Evolutionary conservation across 768 basidiomycete species (phyloP).

Genomic region (Kwoniella dejecticola): DNA sequence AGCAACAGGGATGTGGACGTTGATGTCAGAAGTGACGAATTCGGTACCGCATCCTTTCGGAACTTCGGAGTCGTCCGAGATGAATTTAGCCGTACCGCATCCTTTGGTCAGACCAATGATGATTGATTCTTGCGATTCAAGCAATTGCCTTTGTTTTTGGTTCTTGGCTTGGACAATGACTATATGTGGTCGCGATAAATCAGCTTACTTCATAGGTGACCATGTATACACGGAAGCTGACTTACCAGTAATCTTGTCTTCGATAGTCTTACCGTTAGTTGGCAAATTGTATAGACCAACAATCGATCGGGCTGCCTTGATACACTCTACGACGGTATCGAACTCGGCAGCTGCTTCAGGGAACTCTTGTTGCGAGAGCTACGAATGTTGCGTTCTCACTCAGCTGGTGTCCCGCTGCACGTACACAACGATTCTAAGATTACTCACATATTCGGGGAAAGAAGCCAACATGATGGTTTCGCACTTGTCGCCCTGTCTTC

Average conservation of each 20-base stretch:
- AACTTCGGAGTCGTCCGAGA: slow-evolving; percentile 67
- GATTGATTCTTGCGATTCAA: slow-evolving; percentile 72
- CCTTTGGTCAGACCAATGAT: slow-evolving; percentile 85
- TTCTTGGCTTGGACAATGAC: slow-evolving; percentile 76
- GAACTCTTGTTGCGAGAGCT: slow-evolving; percentile 58
- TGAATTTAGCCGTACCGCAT: slow-evolving; percentile 72
- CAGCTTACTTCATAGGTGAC: neutral
- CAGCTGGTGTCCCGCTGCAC: too few species aligned
- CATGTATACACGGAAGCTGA: neutral
- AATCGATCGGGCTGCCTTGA: slow-evolving; percentile 78
- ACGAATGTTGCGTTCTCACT: too few species aligned
- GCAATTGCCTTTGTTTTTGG: slow-evolving; percentile 66
- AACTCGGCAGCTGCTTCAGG: slow-evolving; percentile 79
- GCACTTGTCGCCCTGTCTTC: slow-evolving; percentile 76
- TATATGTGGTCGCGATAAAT: slow-evolving; percentile 46
- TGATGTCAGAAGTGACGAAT: slow-evolving; percentile 72
- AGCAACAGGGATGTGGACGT: slow-evolving; percentile 80
- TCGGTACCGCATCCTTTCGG: slow-evolving; percentile 86
- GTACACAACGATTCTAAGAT: too few species aligned
- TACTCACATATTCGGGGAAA: slow-evolving; percentile 76
- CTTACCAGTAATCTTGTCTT: slow-evolving; percentile 53
- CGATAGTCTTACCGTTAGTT: slow-evolving; percentile 54
- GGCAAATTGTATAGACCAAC: slow-evolving; percentile 85
- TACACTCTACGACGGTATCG: slow-evolving; percentile 75
- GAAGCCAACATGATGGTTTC: slow-evolving; percentile 86